A percentile compares a stretch with the other conserved stretches of the same genome.
Evolutionary conservation across 176 grass and related monocot genomes (phyloP).

Genomic region (Aegilops sharonensis): DNA sequence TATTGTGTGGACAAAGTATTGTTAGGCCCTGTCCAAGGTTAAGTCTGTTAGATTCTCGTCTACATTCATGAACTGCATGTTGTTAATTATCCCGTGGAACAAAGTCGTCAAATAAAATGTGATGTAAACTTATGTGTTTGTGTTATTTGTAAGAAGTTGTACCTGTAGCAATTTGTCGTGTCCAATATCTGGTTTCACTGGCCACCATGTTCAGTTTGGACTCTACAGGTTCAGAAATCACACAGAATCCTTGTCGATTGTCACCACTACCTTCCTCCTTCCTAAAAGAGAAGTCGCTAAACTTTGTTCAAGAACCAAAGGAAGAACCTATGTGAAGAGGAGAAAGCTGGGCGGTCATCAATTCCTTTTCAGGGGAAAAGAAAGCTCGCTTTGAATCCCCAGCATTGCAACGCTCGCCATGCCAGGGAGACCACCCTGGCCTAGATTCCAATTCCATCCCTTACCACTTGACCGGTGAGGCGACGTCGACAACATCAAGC

Average conservation of each 20-base stretch:
- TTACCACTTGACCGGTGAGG: neutral
- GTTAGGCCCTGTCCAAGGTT: constrained; percentile 31
- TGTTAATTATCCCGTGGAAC: constrained; percentile 13
- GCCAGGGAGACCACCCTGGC: neutral
- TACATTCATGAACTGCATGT: constrained; percentile 27
- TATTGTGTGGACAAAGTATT: constrained; percentile 17
- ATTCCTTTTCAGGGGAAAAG: neutral
- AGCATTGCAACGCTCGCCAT: neutral
- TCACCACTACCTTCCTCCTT: neutral
- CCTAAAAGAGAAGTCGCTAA: constrained; percentile 17
- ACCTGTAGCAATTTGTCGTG: neutral
- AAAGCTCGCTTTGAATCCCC: neutral
- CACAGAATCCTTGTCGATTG: neutral
- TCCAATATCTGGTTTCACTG: neutral
- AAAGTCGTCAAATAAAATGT: constrained; percentile 13
- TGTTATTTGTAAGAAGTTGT: constrained; percentile 16
- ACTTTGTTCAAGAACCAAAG: constrained; percentile 21
- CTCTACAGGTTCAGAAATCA: neutral
- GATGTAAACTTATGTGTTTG: constrained; percentile 26
- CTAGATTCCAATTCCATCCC: neutral
- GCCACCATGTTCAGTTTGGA: neutral
- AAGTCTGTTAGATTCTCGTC: constrained; percentile 28
- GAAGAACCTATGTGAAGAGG: constrained; percentile 32
- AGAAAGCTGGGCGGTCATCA: neutral
- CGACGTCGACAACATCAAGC: constrained; percentile 60